Conservation (phyloP, 2,329 filamentous ascomycete genomes). For the Aspergillus spinulosporus region DNA sequence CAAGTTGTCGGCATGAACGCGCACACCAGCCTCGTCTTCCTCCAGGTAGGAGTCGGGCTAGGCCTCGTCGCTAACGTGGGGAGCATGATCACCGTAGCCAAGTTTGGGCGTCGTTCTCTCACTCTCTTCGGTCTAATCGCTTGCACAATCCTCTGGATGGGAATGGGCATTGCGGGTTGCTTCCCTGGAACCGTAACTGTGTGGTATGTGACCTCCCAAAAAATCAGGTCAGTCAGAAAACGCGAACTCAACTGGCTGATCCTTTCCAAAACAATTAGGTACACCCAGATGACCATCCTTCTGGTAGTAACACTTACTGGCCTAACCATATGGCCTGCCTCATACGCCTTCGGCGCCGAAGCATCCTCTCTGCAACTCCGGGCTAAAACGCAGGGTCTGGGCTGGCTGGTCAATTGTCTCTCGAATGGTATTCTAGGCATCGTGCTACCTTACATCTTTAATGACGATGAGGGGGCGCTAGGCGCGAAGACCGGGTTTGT, state of each 20-base stretch:
- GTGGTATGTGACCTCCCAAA: slow-evolving; percentile 36
- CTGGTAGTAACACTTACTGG: slow-evolving; percentile 45
- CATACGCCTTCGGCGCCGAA: slow-evolving; percentile 39
- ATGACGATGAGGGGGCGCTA: slow-evolving; percentile 46
- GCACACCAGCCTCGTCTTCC: slow-evolving; percentile 41
- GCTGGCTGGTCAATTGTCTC: slow-evolving; percentile 45
- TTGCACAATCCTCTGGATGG: slow-evolving; percentile 44
- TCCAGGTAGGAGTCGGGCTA: slow-evolving; percentile 50
- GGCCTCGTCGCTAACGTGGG: slow-evolving; percentile 48
- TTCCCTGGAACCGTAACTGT: slow-evolving; percentile 41
- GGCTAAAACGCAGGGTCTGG: slow-evolving; percentile 41
- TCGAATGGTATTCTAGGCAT: slow-evolving; percentile 48
- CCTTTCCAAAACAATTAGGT: slow-evolving; percentile 30
- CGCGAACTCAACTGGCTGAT: not conserved
- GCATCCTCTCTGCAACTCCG: slow-evolving; percentile 39
- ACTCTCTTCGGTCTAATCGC: slow-evolving; percentile 24
- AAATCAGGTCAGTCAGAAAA: not conserved
- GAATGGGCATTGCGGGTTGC: slow-evolving; percentile 52
- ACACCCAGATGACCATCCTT: slow-evolving; percentile 46
- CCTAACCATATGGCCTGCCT: slow-evolving; percentile 38
- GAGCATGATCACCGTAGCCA: slow-evolving; percentile 48
- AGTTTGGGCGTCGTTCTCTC: slow-evolving; percentile 44
- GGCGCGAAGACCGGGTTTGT: slow-evolving; percentile 46
- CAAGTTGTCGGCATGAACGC: slow-evolving; percentile 37
- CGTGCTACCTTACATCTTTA: slow-evolving; percentile 55